Conservation (phyloP, 768 basidiomycete species). For the Symmetrospora coprosmae region DNA sequence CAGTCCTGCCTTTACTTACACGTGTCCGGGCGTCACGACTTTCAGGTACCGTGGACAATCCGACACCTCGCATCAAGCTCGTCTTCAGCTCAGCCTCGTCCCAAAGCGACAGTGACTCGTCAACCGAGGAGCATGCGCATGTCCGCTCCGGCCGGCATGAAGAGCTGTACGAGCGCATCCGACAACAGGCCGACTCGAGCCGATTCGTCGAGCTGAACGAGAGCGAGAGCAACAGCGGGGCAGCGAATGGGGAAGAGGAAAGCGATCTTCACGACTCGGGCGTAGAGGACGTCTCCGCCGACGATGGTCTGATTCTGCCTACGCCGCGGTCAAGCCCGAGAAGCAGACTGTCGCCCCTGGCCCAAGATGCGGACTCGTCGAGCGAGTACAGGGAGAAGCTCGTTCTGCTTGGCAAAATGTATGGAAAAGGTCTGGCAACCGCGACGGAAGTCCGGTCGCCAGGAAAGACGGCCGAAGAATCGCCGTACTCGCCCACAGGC, state of each 20-base stretch:
- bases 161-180: constrained; percentile 5
- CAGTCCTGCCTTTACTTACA: background rate
- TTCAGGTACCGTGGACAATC: constrained; percentile 21
- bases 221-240: too few relatives aligned
- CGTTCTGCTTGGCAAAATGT: too few relatives aligned
- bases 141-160: background rate
- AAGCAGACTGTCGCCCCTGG: too few relatives aligned
- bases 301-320: too few relatives aligned
- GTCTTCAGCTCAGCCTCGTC: constrained; percentile 21
- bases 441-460: too few relatives aligned
- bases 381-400: too few relatives aligned
- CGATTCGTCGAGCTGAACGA: background rate
- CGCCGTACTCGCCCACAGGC: background rate
- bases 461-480: background rate
- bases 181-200: background rate
- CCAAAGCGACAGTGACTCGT: constrained; percentile 13
- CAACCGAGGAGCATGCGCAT: background rate
- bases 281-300: background rate
- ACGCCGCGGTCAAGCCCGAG: too few relatives aligned
- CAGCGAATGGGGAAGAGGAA: background rate
- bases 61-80: constrained; percentile 21
- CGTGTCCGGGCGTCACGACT: background rate
- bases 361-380: too few relatives aligned
- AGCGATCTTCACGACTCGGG: background rate
- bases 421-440: too few relatives aligned